These are phyloP conservation scores for Starmerella floricola DNA, from an alignment of 805 yeast species.

Conservation along the genomic window DNA sequence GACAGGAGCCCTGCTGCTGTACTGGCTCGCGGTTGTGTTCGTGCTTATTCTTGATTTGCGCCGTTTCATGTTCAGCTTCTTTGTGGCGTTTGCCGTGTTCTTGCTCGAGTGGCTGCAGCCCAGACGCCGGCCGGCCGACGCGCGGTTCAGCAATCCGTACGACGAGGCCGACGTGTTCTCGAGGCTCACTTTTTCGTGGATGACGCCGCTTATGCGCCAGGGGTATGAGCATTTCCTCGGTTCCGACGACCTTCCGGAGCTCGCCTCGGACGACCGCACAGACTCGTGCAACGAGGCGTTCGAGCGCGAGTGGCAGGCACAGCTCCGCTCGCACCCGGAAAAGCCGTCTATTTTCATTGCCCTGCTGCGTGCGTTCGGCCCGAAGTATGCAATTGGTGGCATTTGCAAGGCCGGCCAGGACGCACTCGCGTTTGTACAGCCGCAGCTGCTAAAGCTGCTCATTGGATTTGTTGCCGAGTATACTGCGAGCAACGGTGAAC, in stretches of 20 bases:
- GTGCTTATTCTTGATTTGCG: conserved; percentile 26
- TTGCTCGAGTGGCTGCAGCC: conserved; percentile 31
- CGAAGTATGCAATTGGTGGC: conserved; percentile 57
- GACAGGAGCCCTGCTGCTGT: conserved; percentile 54
- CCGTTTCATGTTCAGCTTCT: conserved; percentile 26
- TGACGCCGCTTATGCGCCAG: conserved; percentile 67
- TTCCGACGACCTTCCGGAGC: conserved; percentile 57
- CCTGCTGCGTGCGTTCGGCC: conserved; percentile 59
- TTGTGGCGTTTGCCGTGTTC: conserved; percentile 21
- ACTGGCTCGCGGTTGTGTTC: conserved; percentile 50
- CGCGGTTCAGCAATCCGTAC: conserved; percentile 32
- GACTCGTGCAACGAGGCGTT: conserved; percentile 41
- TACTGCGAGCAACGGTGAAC: conserved; percentile 21
- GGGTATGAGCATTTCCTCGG: conserved; percentile 52
- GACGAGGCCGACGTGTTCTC: conserved; percentile 62
- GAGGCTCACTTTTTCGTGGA: conserved; percentile 75
- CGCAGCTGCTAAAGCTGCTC: conserved; percentile 60
- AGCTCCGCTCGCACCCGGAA: conserved; percentile 30
- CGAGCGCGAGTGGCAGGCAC: conserved; percentile 47
- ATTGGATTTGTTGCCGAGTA: conserved; percentile 50
- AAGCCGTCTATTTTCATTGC: conserved; percentile 48
- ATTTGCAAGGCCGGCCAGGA: conserved; percentile 64
- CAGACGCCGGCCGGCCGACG: conserved; percentile 30
- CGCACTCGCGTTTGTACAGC: conserved; percentile 71
- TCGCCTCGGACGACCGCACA: conserved; percentile 59